Evolutionary conservation across 306 rosid genomes (phyloP), one percentile per base, ranked within the genome.

Genomic region (Geum urbanum): DNA sequence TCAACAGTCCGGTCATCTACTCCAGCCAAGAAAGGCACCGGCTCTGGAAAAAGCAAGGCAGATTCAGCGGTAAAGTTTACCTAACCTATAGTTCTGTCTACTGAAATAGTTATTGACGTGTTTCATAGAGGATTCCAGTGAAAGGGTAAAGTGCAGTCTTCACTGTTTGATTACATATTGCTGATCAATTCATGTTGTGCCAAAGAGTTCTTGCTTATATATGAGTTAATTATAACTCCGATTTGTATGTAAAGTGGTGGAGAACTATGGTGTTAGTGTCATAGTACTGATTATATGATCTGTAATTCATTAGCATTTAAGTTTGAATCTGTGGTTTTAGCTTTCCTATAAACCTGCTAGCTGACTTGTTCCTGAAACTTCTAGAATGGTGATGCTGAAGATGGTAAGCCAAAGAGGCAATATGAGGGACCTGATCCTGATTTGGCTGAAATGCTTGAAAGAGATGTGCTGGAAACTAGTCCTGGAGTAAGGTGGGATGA

Each of bases 401-500:
- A 95, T 48, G 95, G 97, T 52, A 95, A 89, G 80, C 63, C 88
- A 27, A 95, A 80, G 88, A 89, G 75, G 77, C 91, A 89, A 68
- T 95, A 95, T 15, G 99, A 89, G 84, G 99, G 99, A 47, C 99
- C 99, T 72, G 98, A 92, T 87, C 87, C 97, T 63, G 99, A 95
- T 55, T 86, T 95, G 85, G 99, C 99, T 63, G 99, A 82, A 74
- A 95, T 95, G 99, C 97, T 95, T 35, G 99, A 91, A 79, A 86
- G 95, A 77, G 99, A 95, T 15, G 97, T 95, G 73, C 77, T 95
- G 78, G 99, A 95, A 81, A 88, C 89, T 49, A 87, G 95, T 75
- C 99, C 97, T 51, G 99, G 99, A 62, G 99, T 95, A 71, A 89
- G 96, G 86, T 95, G 99, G 99, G 99, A 95, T 24, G 99, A 91